These are phyloP conservation scores for Erigeron canadensis DNA, from an alignment of 129 eudicot genomes.

Conservation along the genomic window DNA sequence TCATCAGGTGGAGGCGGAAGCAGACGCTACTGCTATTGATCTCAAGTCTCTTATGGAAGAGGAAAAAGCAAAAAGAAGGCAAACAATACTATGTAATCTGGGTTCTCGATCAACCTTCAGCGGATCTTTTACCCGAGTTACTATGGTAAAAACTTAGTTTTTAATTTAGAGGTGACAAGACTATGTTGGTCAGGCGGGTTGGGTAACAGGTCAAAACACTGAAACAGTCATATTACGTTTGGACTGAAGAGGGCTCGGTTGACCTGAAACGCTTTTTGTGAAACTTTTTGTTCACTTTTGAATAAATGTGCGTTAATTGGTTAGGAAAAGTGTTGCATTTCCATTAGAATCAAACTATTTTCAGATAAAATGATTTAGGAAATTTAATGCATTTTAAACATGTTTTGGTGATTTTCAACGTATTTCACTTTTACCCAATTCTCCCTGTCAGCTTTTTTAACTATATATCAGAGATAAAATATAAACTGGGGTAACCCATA, in stretches of 20 bases:
- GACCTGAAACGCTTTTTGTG: neutral
- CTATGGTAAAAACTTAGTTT: slow-evolving; percentile 61
- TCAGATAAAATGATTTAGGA: too few species aligned
- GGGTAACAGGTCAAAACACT: neutral
- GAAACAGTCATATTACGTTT: neutral
- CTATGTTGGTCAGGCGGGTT: neutral
- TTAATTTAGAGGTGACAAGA: neutral
- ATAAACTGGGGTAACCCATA: neutral
- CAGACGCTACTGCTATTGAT: slow-evolving; percentile 54
- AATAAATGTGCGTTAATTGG: too few species aligned
- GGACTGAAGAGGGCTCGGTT: neutral
- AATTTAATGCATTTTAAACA: too few species aligned
- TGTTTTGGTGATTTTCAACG: too few species aligned
- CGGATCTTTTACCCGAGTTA: slow-evolving; percentile 77
- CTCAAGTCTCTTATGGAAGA: slow-evolving; percentile 77
- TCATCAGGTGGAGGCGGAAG: slow-evolving; percentile 55
- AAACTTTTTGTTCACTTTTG: neutral
- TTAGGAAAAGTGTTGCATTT: too few species aligned
- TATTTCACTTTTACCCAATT: neutral
- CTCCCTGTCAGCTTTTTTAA: neutral
- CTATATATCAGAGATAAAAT: neutral
- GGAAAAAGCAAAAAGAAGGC: slow-evolving; percentile 75
- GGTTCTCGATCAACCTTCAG: slow-evolving; percentile 58
- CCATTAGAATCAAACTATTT: too few species aligned
- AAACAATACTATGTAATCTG: slow-evolving; percentile 45